Evolutionary conservation across 1,284 basidiomycete species (phyloP).

Genomic region (Trichosporon inkin): DNA sequence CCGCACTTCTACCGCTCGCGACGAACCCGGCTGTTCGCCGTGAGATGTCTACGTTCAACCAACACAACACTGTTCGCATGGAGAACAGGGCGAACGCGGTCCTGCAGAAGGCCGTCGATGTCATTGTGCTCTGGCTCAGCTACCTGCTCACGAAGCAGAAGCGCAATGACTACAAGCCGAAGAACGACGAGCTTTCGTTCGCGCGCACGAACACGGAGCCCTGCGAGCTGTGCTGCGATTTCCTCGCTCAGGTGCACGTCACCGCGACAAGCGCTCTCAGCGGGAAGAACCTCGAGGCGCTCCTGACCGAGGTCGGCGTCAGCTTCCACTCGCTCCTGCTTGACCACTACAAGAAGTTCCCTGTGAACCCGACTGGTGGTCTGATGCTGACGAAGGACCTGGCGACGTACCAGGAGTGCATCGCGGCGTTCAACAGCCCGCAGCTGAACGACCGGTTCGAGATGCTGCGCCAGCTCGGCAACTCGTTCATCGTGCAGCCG

Average conservation of each 20-base stretch:
- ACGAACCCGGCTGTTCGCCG: slow-evolving; percentile 80
- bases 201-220: slow-evolving; percentile 93
- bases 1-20: slow-evolving; percentile 83
- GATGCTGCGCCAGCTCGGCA: slow-evolving; percentile 95
- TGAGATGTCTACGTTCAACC: slow-evolving; percentile 92
- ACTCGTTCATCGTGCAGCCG: slow-evolving; percentile 90
- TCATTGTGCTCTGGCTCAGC: slow-evolving; percentile 67
- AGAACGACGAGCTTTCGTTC: slow-evolving; percentile 92
- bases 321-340: slow-evolving; percentile 92
- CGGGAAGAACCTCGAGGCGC: slow-evolving; percentile 86
- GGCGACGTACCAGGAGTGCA: slow-evolving; percentile 91
- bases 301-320: slow-evolving; percentile 89
- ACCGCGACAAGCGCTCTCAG: slow-evolving; percentile 68
- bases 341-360: slow-evolving; percentile 93
- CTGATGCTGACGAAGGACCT: slow-evolving; percentile 97
- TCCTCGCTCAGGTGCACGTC: slow-evolving; percentile 74
- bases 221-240: slow-evolving; percentile 81
- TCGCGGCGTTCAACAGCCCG: slow-evolving; percentile 73
- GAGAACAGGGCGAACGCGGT: slow-evolving; percentile 82
- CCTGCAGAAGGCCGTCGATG: slow-evolving; percentile 77
- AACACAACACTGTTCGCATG: slow-evolving; percentile 78
- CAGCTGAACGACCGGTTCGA: slow-evolving; percentile 92
- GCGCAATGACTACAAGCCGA: slow-evolving; percentile 92
- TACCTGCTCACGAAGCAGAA: slow-evolving; percentile 80
- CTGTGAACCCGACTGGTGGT: slow-evolving; percentile 92